Percentiles rank a stretch among this genome's conserved stretches.
Conservation (phyloP, 1,284 basidiomycete species). For the Jaminaea rosea region DNA sequence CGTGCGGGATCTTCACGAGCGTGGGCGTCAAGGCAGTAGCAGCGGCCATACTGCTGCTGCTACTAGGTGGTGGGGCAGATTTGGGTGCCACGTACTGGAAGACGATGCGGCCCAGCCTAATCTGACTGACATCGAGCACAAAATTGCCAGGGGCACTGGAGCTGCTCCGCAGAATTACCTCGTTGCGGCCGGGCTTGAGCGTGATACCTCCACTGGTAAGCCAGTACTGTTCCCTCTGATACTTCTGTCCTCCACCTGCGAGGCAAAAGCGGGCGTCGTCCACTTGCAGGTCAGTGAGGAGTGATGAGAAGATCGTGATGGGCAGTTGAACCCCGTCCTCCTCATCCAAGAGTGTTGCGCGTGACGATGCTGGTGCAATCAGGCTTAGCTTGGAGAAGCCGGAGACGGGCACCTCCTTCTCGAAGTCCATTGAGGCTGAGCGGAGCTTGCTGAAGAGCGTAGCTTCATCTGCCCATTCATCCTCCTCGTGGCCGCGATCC, state of each 20-base stretch:
- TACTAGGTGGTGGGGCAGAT: slow-evolving; percentile 1
- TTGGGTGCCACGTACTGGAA: slow-evolving; percentile 27
- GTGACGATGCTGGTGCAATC: background rate
- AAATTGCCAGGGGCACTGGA: slow-evolving; percentile 27
- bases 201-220: slow-evolving; percentile 17
- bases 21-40: slow-evolving; percentile 7
- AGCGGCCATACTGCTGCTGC: slow-evolving; percentile 6
- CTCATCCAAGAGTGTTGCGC: background rate
- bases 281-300: slow-evolving; percentile 13
- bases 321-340: background rate
- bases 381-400: slow-evolving; percentile 20
- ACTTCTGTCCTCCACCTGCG: slow-evolving; percentile 5
- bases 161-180: slow-evolving; percentile 21
- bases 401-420: slow-evolving; percentile 24
- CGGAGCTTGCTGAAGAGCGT: slow-evolving; percentile 20
- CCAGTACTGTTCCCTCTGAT: slow-evolving; percentile 26
- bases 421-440: slow-evolving; percentile 10
- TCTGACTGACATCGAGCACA: slow-evolving; percentile 36
- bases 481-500: too few species aligned
- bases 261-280: slow-evolving; percentile 37
- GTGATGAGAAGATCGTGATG: background rate
- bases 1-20: slow-evolving; percentile 27
- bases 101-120: slow-evolving; percentile 26
- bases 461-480: background rate
- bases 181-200: slow-evolving; percentile 20